phyloP scores from a whole-genome alignment of 202 grass and related monocot species.

The Digitaria exilis region DNA sequence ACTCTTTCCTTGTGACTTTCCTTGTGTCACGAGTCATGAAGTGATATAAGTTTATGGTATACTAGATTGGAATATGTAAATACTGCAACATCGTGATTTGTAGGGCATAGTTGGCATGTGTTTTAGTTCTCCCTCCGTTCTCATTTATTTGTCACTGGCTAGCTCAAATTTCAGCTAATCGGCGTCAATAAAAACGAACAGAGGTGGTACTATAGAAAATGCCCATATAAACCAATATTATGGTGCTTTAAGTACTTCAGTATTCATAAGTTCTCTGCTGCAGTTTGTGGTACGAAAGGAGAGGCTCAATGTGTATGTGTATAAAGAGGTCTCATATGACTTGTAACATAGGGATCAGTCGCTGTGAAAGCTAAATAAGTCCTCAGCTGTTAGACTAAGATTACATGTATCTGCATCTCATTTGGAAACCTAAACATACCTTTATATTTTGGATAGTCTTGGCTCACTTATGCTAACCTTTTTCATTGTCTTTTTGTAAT shows the following conservation, averaged over 20 bases:
- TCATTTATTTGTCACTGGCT: too few relatives aligned
- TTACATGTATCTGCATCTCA: slow-evolving; percentile 12
- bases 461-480: slow-evolving; percentile 27
- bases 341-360: background rate
- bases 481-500: slow-evolving; percentile 21
- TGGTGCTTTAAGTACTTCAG: background rate
- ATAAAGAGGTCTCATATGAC: background rate
- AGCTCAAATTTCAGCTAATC: too few relatives aligned
- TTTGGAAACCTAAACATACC: background rate
- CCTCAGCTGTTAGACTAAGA: background rate
- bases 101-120: background rate
- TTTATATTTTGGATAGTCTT: too few relatives aligned
- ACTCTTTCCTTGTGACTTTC: background rate
- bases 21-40: background rate
- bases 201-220: background rate
- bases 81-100: background rate
- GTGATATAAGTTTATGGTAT: background rate
- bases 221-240: background rate
- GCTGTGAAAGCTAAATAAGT: background rate
- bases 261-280: slow-evolving; percentile 2
- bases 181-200: too few relatives aligned
- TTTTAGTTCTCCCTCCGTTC: too few relatives aligned
- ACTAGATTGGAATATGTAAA: slow-evolving; percentile 7
- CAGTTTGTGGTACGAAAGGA: background rate
- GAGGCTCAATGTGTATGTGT: background rate